Base-by-base conservation (phyloP, 306 rosid species). In the Hippophae gyantsensis region DNA sequence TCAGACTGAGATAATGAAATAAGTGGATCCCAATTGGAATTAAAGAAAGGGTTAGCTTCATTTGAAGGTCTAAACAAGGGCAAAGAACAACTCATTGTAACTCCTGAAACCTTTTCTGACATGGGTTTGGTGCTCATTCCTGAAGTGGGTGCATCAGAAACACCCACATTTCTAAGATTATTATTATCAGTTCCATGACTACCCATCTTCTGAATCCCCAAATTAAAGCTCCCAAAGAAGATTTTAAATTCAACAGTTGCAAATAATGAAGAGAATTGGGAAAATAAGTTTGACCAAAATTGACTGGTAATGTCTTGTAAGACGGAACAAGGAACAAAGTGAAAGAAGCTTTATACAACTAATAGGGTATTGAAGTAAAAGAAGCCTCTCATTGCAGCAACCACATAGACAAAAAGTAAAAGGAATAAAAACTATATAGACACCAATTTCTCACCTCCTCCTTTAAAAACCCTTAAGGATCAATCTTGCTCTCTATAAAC, bases 21-120 rank as follows among this genome's bases (percentile, higher is more conserved):
- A 69, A 88, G 78, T 48, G 97, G 93, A 81, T 93, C 97, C 99
- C 99, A 93, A 69, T 79, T 72, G 62, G 96, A 74, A 70, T 74
- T 78, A 61, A 79, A 82, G 72, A 85, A 87, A 63, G 79, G 83
- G 59, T 80, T 79, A 67, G 76, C 53, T 13, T 63, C 82, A 61
- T 76, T 81, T 43, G 94, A 75, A 73, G 84, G 69, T 67, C 78
- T 89, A 63, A 72, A 76, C 71, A 84, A 67, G 25, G 87, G 62
- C 46, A 74, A 73, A 41, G 87, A 72, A 58, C 88, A 72, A 58
- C 88, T 80, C 74, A 81, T 79, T 54, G 74, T 66, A 75, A 81
- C 71, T 72, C 74, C 83, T 40, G 90, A 76, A 59, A 65, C 70
- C 77, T 73, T 82, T 45, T 72, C 78, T 45, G 80, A 70, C 63